phyloP scores from a whole-genome alignment of 1,284 basidiomycete species.

The Afroboletus lepidellus region DNA sequence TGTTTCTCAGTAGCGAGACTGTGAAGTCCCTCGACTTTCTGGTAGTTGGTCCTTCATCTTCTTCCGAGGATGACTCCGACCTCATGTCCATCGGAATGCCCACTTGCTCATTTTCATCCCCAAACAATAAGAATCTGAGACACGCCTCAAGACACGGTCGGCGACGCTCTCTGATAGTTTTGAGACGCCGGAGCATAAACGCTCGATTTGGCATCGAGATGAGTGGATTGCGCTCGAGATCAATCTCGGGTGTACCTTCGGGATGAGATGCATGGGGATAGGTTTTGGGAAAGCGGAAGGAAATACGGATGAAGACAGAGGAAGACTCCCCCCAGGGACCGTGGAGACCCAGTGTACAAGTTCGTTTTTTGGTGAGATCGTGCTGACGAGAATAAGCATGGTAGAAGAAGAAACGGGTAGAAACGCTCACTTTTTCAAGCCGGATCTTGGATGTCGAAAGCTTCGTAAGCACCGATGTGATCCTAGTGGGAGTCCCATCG shows the following conservation, averaged over 20 bases:
- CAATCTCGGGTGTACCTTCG: constrained; percentile 71
- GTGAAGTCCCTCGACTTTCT: constrained; percentile 50
- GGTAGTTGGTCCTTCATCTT: constrained; percentile 37
- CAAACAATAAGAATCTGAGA: constrained; percentile 75
- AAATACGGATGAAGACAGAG: constrained; percentile 78
- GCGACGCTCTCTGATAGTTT: constrained; percentile 65
- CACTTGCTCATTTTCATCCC: constrained; percentile 50
- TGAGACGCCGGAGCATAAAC: constrained; percentile 73
- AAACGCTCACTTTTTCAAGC: constrained; percentile 72
- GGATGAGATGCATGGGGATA: constrained; percentile 70
- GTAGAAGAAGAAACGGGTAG: not conserved
- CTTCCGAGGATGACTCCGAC: constrained; percentile 54
- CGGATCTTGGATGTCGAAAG: constrained; percentile 74
- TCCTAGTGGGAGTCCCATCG: constrained; percentile 48
- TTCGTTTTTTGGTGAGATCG: constrained; percentile 76
- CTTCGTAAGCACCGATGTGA: constrained; percentile 74
- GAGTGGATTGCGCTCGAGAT: constrained; percentile 80
- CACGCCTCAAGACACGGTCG: constrained; percentile 83
- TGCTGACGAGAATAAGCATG: constrained; percentile 46
- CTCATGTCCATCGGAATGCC: constrained; percentile 44
- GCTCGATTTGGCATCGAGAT: constrained; percentile 76
- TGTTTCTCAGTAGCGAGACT: constrained; percentile 52
- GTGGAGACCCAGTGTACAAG: constrained; percentile 83
- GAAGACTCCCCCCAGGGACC: constrained; percentile 87
- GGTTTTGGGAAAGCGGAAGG: constrained; percentile 83